Base-by-base conservation (phyloP, 768 basidiomycete species). In the Lentinus tigrinus region DNA sequence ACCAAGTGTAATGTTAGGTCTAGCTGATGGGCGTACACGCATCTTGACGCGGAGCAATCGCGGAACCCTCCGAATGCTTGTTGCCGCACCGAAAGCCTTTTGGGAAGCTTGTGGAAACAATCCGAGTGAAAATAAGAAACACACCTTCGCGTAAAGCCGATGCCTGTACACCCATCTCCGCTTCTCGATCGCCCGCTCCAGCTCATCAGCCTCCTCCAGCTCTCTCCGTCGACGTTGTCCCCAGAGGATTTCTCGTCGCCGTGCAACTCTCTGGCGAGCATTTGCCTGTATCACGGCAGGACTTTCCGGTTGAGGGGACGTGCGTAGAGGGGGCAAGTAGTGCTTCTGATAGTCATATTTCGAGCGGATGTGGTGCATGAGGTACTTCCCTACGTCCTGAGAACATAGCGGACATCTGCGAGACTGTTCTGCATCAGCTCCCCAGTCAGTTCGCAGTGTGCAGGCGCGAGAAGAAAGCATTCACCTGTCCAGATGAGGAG, bases 311-410 rank as follows among this genome's bases (percentile, higher is more conserved):
- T 65, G 67, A 21, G 82, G 79, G 1, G 84, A 81, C 40, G 78
- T 77, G 3, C 81, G 83, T 43, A 85, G 69, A 17, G 93, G 91
- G 1, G 81, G 73, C 11, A 95, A 77, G 67, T 83, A 87, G 72
- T 91, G 84, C 69, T 93, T 93, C 67, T 88, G 82, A 69, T 88
- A 93, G 72, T 93, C 91, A 67, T 82, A 85, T 60, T 85, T 82
- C 17, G 89, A 88, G 58, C 90, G 83, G 52, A 93, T 84, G 58
- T 79, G 81, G 69, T 94, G 93, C 48, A 95, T 91, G 51, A 95
- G 73, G 69, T 93, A 86, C 36, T 84, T 78, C 28, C 87, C 88
- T 19, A 89, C 80, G 37, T 76, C 69, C 63, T 85, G 83, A 0
- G 87, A 79, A 69, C 91, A 93, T 5, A 93, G 76, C 3, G 91